Evolutionary conservation across 2,329 filamentous ascomycete genomes (phyloP).

Genomic region (Colletotrichum falcatum): DNA sequence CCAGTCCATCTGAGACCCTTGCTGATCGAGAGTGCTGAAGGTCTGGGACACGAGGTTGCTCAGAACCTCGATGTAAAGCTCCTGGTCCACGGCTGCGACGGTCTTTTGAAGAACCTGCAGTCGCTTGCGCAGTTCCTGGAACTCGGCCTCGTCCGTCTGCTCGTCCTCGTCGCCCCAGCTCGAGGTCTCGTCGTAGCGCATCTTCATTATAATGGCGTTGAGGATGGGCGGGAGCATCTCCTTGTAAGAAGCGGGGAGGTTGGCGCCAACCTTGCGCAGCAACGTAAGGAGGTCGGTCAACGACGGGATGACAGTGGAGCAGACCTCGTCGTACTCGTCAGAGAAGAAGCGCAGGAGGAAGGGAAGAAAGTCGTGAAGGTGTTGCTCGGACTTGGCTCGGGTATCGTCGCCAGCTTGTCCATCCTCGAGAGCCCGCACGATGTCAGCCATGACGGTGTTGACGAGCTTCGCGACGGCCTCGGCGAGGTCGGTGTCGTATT

Average conservation of each 20-base stretch:
- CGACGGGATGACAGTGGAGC: conserved; percentile 93
- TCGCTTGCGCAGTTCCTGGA: conserved; percentile 91
- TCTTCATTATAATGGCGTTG: conserved; percentile 92
- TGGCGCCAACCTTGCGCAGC: conserved; percentile 78
- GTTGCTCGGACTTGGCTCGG: conserved; percentile 80
- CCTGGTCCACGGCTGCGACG: conserved; percentile 88
- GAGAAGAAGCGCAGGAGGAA: conserved; percentile 94
- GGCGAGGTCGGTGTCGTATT: conserved; percentile 95
- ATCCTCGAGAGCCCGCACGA: conserved; percentile 87
- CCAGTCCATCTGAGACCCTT: conserved; percentile 86
- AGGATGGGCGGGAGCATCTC: conserved; percentile 88
- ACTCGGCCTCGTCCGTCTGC: conserved; percentile 96
- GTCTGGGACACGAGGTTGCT: conserved; percentile 90
- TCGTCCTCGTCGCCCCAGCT: conserved; percentile 95
- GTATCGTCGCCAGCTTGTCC: conserved; percentile 69
- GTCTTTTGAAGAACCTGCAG: conserved; percentile 93
- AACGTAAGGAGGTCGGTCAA: conserved; percentile 93
- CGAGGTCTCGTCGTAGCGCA: conserved; percentile 96
- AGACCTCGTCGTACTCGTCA: conserved; percentile 98
- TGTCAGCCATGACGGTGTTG: conserved; percentile 88
- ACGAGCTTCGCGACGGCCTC: conserved; percentile 96
- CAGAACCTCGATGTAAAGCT: conserved; percentile 87
- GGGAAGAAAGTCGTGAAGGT: conserved; percentile 86
- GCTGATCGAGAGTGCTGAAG: conserved; percentile 82
- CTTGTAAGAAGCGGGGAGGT: conserved; percentile 80